Conservation (phyloP, 2,329 filamentous ascomycete genomes). For the Ophiostoma perfectum region DNA sequence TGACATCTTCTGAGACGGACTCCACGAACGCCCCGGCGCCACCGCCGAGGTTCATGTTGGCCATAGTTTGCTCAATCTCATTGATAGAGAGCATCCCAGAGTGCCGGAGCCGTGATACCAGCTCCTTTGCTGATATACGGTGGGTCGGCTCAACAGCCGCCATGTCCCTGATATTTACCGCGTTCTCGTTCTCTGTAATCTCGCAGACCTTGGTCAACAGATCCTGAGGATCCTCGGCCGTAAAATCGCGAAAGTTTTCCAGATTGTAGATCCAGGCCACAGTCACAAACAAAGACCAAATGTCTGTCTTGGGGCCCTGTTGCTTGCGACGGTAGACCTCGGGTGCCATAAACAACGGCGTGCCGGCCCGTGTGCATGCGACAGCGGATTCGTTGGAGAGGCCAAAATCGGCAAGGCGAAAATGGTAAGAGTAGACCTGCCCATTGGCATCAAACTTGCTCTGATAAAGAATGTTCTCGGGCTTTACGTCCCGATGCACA, state of each 20-base stretch:
- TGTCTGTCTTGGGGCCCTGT: constrained; percentile 31
- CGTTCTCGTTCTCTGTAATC: constrained; percentile 1
- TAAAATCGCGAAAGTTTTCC: constrained; percentile 25
- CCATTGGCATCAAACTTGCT: constrained; percentile 19
- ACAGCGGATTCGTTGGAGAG: constrained; percentile 61
- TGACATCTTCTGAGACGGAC: neutral
- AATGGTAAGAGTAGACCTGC: constrained; percentile 39
- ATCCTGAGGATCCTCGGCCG: constrained; percentile 14
- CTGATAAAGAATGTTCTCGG: constrained; percentile 88
- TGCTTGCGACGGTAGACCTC: constrained; percentile 27
- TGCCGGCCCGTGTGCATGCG: constrained; percentile 29
- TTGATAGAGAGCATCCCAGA: neutral
- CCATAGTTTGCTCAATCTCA: neutral
- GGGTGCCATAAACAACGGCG: constrained; percentile 31
- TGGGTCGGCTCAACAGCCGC: constrained; percentile 6
- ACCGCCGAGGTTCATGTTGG: neutral
- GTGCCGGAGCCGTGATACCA: constrained; percentile 14
- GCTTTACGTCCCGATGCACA: constrained; percentile 95
- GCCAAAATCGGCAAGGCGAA: constrained; percentile 94
- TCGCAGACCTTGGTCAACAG: constrained; percentile 25
- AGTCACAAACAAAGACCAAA: constrained; percentile 34
- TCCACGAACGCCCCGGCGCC: neutral
- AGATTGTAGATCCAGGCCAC: constrained; percentile 29
- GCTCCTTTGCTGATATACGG: constrained; percentile 12
- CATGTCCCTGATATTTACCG: constrained; percentile 14